Base-by-base conservation (phyloP, 768 basidiomycete genomes). In the Collybia sp. region DNA sequence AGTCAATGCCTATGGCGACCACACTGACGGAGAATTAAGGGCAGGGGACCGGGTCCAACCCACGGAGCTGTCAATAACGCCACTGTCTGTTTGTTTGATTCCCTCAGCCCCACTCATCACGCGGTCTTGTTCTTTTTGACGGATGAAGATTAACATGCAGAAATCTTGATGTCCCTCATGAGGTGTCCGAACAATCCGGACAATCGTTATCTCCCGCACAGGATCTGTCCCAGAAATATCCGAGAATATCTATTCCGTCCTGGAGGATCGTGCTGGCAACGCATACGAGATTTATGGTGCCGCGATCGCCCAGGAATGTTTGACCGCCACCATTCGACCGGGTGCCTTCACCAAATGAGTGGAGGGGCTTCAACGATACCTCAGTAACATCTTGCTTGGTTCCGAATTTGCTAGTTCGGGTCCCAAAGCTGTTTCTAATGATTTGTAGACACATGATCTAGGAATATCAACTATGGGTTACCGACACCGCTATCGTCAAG, bases 1-100 rank as follows among this genome's bases (percentile, higher is more conserved):
- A 2, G 36, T 54, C 9, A 56, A 62, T 39, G 48, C 60, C 16
- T 64, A 65, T 38, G 58, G 59, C 32, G 47, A 43, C n/a, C 53
- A 48, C 12, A 44, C 45, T 6, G 58, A 57, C 31, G 58, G 55
- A 0, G 47, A 25, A 17, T 43, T 60, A 30, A 64, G 46, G 44
- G 74, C 74, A 1, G 76, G 76, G 2, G 74, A 77, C 47, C 54
- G 75, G 15, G 75, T 73, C 42, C 43, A 32, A 39, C 13, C 40
- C 19, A n/a, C 34, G 36, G 17, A 30, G 17, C 41, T 30, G 32
- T 45, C 52, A 30, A 46, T 50, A 34, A 30, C 43, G 40, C 17
- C 47, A 31, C 41, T 31, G 12, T 40, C 32, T 44, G 51, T 4
- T 52, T 67, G n/a, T 61, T 63, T 47, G 52, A 56, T 31, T 37